Evolutionary conservation across 2,329 filamentous ascomycete species (phyloP).

Genomic region (Pseudopithomyces maydicus): DNA sequence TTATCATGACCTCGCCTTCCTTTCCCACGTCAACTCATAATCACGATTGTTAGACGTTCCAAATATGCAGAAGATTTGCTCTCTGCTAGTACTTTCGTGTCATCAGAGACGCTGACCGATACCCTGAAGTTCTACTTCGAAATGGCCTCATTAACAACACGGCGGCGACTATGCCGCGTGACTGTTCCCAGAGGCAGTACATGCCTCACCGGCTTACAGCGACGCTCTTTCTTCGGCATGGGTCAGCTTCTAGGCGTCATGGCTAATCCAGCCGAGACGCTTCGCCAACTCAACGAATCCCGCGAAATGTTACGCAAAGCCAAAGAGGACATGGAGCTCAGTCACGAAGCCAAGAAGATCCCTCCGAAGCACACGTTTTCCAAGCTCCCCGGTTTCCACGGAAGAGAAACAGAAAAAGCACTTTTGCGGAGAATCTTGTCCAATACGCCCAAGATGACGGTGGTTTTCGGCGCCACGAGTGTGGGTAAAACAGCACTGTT

Average conservation of each 20-base stretch:
- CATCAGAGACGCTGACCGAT: too few species aligned
- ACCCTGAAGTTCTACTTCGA: too few species aligned
- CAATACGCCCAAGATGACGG: neutral
- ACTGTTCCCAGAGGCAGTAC: neutral
- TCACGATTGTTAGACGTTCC: too few species aligned
- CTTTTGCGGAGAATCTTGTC: neutral
- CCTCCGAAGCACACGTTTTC: neutral
- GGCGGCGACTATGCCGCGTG: neutral
- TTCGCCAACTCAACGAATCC: neutral
- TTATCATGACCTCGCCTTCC: too few species aligned
- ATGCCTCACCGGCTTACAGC: neutral
- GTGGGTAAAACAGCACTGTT: constrained; percentile 54
- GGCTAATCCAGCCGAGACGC: neutral
- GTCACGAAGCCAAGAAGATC: neutral
- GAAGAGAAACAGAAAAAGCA: neutral
- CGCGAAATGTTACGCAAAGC: neutral
- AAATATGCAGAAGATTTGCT: too few species aligned
- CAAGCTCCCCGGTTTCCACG: neutral
- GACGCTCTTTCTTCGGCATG: neutral
- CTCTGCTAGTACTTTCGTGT: too few species aligned
- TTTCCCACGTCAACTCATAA: too few species aligned
- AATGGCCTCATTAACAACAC: too few species aligned
- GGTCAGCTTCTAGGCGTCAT: neutral
- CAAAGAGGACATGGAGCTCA: neutral
- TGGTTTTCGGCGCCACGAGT: constrained; percentile 49